Evolutionary conservation across 1,284 basidiomycete species (phyloP).

Genomic region (Kwoniella shivajii): DNA sequence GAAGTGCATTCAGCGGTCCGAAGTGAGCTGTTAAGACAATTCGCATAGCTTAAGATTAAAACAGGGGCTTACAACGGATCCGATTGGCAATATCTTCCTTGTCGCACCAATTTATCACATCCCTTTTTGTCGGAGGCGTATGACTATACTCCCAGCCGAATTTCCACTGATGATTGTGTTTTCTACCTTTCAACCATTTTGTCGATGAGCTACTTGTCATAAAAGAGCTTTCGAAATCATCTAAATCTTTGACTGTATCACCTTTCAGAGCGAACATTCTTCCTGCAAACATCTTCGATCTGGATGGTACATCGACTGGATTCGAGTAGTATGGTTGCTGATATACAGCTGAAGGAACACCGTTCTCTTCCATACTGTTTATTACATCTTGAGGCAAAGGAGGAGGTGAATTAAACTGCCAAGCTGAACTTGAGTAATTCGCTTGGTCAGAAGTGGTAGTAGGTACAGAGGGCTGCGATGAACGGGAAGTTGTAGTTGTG

Average conservation of each 20-base stretch:
- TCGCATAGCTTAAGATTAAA: background rate
- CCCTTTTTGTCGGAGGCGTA: conserved; percentile 61
- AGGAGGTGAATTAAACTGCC: conserved; percentile 61
- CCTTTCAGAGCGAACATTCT: conserved; percentile 69
- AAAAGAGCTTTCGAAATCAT: conserved; percentile 33
- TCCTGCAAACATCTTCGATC: conserved; percentile 77
- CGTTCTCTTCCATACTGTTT: conserved; percentile 59
- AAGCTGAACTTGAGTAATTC: conserved; percentile 41
- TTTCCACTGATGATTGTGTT: conserved; percentile 3
- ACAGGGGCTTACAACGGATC: conserved; percentile 21
- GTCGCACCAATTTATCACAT: conserved; percentile 60
- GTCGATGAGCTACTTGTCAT: too few species aligned
- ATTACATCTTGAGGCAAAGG: conserved; percentile 61
- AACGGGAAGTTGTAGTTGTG: background rate
- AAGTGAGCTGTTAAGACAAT: background rate
- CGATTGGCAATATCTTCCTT: conserved; percentile 33
- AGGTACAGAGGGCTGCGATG: conserved; percentile 11
- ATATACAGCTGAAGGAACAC: conserved; percentile 68
- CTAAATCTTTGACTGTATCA: conserved; percentile 49
- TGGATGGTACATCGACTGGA: conserved; percentile 68
- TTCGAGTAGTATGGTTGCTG: conserved; percentile 77
- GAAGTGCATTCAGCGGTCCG: background rate
- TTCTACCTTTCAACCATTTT: conserved; percentile 40
- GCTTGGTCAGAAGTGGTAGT: conserved; percentile 14
- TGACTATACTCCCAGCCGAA: conserved; percentile 77